These are phyloP conservation scores for Fagus sylvatica DNA, from an alignment of 306 rosid species.

Conservation along the genomic window DNA sequence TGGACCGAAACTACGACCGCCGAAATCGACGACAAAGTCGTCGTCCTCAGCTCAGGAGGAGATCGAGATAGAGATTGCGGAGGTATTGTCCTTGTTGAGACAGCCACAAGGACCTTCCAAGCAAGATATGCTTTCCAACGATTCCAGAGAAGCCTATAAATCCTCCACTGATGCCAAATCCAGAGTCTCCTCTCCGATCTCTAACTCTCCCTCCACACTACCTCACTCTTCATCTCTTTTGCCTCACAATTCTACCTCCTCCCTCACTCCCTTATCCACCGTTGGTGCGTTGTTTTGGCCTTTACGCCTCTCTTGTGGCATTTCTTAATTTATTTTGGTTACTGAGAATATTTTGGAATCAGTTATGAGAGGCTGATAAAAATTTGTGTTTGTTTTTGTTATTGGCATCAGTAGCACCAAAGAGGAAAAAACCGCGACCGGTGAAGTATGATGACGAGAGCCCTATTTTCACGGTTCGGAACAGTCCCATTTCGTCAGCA, in stretches of 20 bases:
- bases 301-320: constrained; percentile 7
- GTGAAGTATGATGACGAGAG: constrained; percentile 73
- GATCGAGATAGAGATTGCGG: constrained; percentile 97
- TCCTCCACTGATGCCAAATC: constrained; percentile 63
- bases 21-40: constrained; percentile 59
- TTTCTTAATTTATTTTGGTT: background rate
- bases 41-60: constrained; percentile 72
- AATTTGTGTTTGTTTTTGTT: constrained; percentile 4
- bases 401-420: constrained; percentile 57
- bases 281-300: constrained; percentile 57
- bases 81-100: constrained; percentile 84
- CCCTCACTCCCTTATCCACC: constrained; percentile 51
- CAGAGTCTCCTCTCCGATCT: constrained; percentile 77
- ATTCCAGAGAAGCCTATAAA: constrained; percentile 52
- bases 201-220: constrained; percentile 43
- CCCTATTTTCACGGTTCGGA: constrained; percentile 42
- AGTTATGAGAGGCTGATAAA: background rate
- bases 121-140: constrained; percentile 54
- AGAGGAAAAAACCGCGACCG: constrained; percentile 85
- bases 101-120: constrained; percentile 87
- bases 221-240: constrained; percentile 32
- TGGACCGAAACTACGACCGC: constrained; percentile 71
- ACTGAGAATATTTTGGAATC: no score
- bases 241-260: constrained; percentile 62
- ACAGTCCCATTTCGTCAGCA: constrained; percentile 51